Percentiles rank a stretch among this genome's conserved stretches.
These are phyloP conservation scores for Neospermospora avenae DNA, from an alignment of 2,329 filamentous ascomycete genomes.

Conservation along the genomic window DNA sequence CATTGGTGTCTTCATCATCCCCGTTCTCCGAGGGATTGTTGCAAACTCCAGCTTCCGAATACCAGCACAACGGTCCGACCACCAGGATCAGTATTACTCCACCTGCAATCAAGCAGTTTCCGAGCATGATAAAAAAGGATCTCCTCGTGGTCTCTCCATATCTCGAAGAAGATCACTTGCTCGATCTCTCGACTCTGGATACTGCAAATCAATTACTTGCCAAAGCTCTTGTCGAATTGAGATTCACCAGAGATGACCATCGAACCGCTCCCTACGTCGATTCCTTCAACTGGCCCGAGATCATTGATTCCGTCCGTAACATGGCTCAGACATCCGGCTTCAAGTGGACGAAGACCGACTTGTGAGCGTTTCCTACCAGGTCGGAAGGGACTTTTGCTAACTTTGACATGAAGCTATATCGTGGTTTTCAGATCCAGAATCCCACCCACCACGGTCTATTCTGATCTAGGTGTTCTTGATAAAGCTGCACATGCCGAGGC, in stretches of 20 bases:
- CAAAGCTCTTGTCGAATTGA: constrained; percentile 63
- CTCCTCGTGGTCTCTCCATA: constrained; percentile 73
- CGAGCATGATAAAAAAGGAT: constrained; percentile 16
- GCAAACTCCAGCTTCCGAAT: neutral
- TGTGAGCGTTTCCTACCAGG: neutral
- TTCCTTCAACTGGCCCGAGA: constrained; percentile 72
- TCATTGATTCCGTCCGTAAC: constrained; percentile 55
- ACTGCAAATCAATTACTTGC: constrained; percentile 66
- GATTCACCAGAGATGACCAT: constrained; percentile 64
- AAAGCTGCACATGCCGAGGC: constrained; percentile 78
- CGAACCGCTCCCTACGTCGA: constrained; percentile 70
- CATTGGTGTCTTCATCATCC: neutral
- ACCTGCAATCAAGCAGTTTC: neutral
- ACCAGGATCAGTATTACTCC: neutral
- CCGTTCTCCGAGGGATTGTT: neutral
- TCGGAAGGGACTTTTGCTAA: constrained; percentile 44
- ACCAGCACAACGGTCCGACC: neutral
- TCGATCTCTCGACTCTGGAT: constrained; percentile 67
- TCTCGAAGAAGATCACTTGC: constrained; percentile 63
- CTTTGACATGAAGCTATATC: constrained; percentile 52
- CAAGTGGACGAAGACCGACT: constrained; percentile 52
- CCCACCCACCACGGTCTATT: constrained; percentile 61
- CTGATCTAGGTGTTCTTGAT: constrained; percentile 69
- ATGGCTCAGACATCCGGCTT: constrained; percentile 48
- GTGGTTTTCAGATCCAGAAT: constrained; percentile 80